Conservation (phyloP, 1,284 basidiomycete species). For the Cryptococcus sp. region DNA sequence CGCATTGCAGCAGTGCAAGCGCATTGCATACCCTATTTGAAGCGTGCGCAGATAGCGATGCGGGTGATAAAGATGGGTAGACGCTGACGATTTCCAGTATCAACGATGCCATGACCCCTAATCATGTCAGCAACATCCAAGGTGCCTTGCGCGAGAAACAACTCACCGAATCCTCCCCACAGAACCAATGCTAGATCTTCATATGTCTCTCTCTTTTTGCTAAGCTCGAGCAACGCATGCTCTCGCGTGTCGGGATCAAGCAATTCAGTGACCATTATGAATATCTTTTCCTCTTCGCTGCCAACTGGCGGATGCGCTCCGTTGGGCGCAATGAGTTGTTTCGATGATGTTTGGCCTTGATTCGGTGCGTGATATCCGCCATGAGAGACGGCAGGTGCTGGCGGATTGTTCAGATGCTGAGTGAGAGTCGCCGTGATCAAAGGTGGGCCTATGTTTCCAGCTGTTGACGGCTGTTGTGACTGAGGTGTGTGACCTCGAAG, state of each 20-base stretch:
- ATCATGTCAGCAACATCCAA: not conserved
- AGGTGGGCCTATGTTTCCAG: conserved; percentile 17
- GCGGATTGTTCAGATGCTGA: conserved; percentile 49
- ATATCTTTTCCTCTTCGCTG: conserved; percentile 54
- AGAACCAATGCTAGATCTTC: conserved; percentile 96
- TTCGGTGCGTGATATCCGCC: not conserved
- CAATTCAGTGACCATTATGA: conserved; percentile 53
- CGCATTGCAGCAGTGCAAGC: conserved; percentile 93
- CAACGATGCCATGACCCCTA: conserved; percentile 97
- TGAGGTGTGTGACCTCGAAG: not conserved
- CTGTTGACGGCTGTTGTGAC: not conserved
- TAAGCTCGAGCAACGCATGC: conserved; percentile 84
- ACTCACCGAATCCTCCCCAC: conserved; percentile 97
- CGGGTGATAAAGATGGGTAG: conserved; percentile 92
- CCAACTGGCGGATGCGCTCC: conserved; percentile 42
- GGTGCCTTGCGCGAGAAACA: not conserved
- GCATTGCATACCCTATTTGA: conserved; percentile 99
- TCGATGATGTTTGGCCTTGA: conserved; percentile 21
- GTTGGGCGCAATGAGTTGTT: conserved; percentile 43
- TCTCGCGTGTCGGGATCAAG: conserved; percentile 64
- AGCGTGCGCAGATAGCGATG: conserved; percentile 93
- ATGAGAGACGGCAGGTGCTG: conserved; percentile 30
- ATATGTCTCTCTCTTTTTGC: conserved; percentile 98
- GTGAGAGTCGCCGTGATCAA: conserved; percentile 45
- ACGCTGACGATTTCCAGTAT: conserved; percentile 98